Conservation (phyloP, 257 asterid species). For the Solanum habrochaites region DNA sequence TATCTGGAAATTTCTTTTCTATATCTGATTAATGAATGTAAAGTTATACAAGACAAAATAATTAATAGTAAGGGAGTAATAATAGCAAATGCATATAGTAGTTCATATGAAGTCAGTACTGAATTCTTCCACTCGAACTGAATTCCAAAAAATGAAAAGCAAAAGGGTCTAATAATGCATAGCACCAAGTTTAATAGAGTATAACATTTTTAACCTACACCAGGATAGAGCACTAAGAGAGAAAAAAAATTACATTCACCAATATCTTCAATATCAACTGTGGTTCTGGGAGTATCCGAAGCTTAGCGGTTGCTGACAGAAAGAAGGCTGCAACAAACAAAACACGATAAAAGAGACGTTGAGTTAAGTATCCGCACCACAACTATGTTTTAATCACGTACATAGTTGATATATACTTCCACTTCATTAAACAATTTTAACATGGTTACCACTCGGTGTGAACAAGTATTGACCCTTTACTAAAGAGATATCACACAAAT, state of each 20-base stretch:
- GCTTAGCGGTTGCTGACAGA: conserved; percentile 87
- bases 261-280: neutral
- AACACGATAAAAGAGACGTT: neutral
- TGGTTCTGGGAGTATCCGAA: conserved; percentile 67
- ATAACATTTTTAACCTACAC: conserved; percentile 13
- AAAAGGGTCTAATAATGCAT: conserved; percentile 15
- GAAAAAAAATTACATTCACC: neutral
- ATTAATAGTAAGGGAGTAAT: neutral
- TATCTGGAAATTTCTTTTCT: too few relatives aligned
- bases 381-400: neutral
- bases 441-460: neutral
- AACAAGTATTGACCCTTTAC: neutral
- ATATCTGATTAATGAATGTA: neutral
- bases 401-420: neutral
- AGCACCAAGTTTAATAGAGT: conserved; percentile 13
- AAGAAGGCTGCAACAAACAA: conserved; percentile 48
- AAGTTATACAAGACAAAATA: neutral
- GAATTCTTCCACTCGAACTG: neutral
- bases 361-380: neutral
- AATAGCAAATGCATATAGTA: neutral
- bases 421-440: neutral
- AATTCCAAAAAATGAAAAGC: neutral
- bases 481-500: neutral
- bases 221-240: conserved; percentile 9
- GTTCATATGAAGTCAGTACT: neutral